Evolutionary conservation across 2,329 filamentous ascomycete species (phyloP).

Genomic region (Aspergillus carbonarius): DNA sequence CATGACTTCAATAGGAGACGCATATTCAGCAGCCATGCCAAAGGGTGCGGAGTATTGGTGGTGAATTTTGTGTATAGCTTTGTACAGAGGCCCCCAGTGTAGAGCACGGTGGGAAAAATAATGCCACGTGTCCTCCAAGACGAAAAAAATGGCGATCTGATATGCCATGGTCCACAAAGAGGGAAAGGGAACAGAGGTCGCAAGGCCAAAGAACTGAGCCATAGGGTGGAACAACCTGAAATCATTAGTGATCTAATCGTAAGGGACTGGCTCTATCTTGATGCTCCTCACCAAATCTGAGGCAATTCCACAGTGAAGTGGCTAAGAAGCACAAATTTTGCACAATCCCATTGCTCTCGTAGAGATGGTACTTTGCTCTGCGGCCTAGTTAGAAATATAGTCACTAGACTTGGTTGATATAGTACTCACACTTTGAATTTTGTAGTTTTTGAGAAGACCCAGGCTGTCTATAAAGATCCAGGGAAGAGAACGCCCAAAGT

Average conservation of each 20-base stretch:
- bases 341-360: conserved; percentile 92
- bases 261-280: not conserved
- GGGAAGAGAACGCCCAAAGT: conserved; percentile 87
- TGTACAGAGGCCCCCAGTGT: conserved; percentile 95
- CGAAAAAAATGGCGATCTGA: conserved; percentile 91
- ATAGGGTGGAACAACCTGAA: conserved; percentile 88
- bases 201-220: conserved; percentile 87
- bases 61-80: conserved; percentile 96
- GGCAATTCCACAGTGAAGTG: conserved; percentile 98
- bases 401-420: not conserved
- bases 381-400: not conserved
- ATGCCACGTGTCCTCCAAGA: conserved; percentile 96
- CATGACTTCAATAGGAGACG: conserved; percentile 96
- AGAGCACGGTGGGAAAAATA: conserved; percentile 93
- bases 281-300: conserved; percentile 74
- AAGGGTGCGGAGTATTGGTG: conserved; percentile 98
- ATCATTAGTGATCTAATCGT: conserved; percentile 7
- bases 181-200: conserved; percentile 87
- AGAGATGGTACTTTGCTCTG: conserved; percentile 84
- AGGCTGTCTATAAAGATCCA: conserved; percentile 92
- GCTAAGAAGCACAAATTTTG: conserved; percentile 84
- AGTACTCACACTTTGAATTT: conserved; percentile 76
- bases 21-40: conserved; percentile 94
- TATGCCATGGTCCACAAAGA: conserved; percentile 79
- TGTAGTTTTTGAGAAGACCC: conserved; percentile 86